Evolutionary conservation across 495 filamentous ascomycete genomes (phyloP).

Genomic region (Clohesyomyces aquaticus): DNA sequence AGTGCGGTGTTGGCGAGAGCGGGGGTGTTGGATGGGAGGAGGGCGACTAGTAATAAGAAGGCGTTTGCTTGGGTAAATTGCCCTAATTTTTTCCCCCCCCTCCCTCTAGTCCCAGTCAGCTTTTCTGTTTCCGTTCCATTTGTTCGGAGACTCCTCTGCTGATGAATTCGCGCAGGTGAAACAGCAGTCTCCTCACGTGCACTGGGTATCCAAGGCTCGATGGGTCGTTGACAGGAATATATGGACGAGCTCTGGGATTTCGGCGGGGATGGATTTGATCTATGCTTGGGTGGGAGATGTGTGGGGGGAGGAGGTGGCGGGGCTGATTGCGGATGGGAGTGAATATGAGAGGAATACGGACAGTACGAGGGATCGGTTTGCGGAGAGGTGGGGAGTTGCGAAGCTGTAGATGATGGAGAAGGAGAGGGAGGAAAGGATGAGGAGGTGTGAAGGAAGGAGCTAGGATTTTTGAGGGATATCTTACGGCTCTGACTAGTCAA

Average conservation of each 20-base stretch:
- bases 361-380: constrained; percentile 48
- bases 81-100: constrained; percentile 1
- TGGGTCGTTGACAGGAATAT: constrained; percentile 70
- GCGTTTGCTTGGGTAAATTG: constrained; percentile 45
- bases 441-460: neutral
- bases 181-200: constrained; percentile 50
- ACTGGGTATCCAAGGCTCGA: constrained; percentile 65
- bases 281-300: constrained; percentile 56
- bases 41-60: constrained; percentile 40
- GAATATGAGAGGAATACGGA: constrained; percentile 49
- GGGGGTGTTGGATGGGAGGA: constrained; percentile 37
- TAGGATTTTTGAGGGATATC: too few relatives aligned
- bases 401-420: neutral
- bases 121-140: constrained; percentile 50
- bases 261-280: constrained; percentile 68
- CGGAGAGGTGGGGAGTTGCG: constrained; percentile 39
- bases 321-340: constrained; percentile 36
- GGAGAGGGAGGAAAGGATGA: neutral
- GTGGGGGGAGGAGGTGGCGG: constrained; percentile 49
- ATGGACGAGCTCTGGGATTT: constrained; percentile 67
- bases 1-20: constrained; percentile 33
- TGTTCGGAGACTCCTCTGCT: constrained; percentile 8
- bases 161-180: constrained; percentile 50
- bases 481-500: too few relatives aligned
- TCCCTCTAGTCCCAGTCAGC: constrained; percentile 64